A percentile compares a stretch with the other conserved stretches of the same genome.
These are phyloP conservation scores for Mortierella sp. DNA, from an alignment of 371 early-diverging fungal species.

Conservation along the genomic window DNA sequence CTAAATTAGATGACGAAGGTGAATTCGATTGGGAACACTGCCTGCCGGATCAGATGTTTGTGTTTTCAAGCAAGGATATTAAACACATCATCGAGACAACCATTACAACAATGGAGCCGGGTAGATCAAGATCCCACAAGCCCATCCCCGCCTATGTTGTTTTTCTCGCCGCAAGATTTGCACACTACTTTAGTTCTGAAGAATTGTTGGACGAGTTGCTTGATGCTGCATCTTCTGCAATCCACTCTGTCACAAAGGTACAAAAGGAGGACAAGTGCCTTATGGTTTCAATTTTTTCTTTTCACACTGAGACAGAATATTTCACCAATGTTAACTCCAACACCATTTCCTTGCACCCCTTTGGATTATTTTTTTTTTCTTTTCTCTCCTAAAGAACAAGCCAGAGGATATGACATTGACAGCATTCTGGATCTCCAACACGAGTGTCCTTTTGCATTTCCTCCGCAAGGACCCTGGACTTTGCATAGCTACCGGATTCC, in stretches of 20 bases:
- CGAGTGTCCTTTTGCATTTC: slow-evolving; percentile 80
- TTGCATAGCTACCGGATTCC: slow-evolving; percentile 64
- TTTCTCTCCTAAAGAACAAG: slow-evolving; percentile 30
- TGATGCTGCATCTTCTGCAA: slow-evolving; percentile 68
- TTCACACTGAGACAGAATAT: neutral
- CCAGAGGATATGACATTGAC: slow-evolving; percentile 64
- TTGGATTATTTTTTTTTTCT: neutral
- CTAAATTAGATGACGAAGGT: slow-evolving; percentile 48
- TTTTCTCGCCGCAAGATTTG: slow-evolving; percentile 91
- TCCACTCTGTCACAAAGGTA: slow-evolving; percentile 71
- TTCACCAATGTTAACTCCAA: neutral
- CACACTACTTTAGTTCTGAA: slow-evolving; percentile 79
- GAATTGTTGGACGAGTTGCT: slow-evolving; percentile 82
- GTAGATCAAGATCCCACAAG: slow-evolving; percentile 66
- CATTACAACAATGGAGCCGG: slow-evolving; percentile 74
- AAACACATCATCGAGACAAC: slow-evolving; percentile 79
- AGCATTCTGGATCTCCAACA: slow-evolving; percentile 89
- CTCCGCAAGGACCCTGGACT: slow-evolving; percentile 84
- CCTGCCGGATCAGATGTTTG: slow-evolving; percentile 94
- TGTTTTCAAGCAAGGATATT: slow-evolving; percentile 80
- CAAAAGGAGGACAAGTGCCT: no score
- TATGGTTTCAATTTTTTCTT: slow-evolving; percentile 1
- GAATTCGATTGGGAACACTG: slow-evolving; percentile 91
- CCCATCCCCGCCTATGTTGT: slow-evolving; percentile 87
- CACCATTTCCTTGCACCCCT: neutral